These are phyloP conservation scores for Morella rubra DNA, from an alignment of 306 rosid species.

Conservation along the genomic window DNA sequence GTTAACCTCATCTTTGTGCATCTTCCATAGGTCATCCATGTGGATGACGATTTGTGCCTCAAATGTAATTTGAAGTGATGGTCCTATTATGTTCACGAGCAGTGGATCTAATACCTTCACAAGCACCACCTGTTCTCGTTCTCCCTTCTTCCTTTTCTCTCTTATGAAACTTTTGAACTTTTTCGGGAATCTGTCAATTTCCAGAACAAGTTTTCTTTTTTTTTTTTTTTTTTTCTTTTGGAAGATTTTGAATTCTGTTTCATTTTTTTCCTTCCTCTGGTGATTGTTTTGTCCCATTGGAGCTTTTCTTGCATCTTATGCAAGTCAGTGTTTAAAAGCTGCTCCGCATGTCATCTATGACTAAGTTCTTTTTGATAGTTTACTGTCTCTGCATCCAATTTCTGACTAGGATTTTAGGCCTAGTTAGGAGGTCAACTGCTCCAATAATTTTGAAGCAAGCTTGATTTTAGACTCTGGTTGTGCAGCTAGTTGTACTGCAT, in stretches of 20 bases:
- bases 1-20: not conserved
- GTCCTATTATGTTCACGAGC: not conserved
- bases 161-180: not conserved
- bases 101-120: not conserved
- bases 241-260: not conserved
- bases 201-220: not conserved
- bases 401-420: too few species aligned
- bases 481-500: not conserved
- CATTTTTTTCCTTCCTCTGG: not conserved
- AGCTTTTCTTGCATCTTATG: conserved; percentile 1
- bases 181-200: not conserved
- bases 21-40: not conserved
- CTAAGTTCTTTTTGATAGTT: not conserved
- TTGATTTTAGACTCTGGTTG: not conserved
- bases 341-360: not conserved
- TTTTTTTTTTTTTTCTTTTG: not conserved
- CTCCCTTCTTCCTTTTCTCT: not conserved
- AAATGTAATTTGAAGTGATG: not conserved
- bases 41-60: not conserved
- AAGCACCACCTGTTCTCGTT: not conserved
- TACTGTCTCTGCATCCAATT: not conserved
- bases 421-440: not conserved
- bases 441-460: not conserved
- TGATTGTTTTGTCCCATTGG: not conserved
- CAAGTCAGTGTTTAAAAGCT: not conserved